phyloP scores from a whole-genome alignment of 2,329 filamentous ascomycete species.

The Cytospora paraplurivora region DNA sequence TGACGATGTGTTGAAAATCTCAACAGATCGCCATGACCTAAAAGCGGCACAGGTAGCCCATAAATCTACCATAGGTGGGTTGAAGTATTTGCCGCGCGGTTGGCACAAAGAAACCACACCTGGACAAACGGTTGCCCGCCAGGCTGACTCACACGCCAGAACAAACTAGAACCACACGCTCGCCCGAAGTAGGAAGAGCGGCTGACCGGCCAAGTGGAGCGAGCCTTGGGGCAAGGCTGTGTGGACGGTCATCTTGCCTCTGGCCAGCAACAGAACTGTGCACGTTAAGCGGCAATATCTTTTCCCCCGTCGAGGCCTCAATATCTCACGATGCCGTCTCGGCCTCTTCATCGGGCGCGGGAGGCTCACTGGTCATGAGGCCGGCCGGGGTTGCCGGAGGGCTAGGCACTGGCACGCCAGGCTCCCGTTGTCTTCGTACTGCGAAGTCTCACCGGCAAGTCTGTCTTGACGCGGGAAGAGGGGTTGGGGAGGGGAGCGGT shows the following conservation, averaged over 20 bases:
- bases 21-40: constrained; percentile 6
- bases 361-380: constrained; percentile 1
- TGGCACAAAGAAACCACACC: constrained; percentile 3
- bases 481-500: constrained; percentile 1
- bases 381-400: neutral
- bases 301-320: constrained; percentile 7
- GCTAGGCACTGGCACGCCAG: neutral
- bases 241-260: neutral
- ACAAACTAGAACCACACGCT: neutral
- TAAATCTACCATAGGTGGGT: neutral
- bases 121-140: constrained; percentile 2
- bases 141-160: constrained; percentile 19
- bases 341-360: neutral
- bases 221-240: constrained; percentile 9
- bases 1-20: constrained; percentile 8
- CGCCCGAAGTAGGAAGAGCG: constrained; percentile 1
- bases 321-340: constrained; percentile 6
- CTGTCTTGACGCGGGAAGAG: neutral
- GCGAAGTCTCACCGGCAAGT: neutral
- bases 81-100: constrained; percentile 18
- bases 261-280: neutral
- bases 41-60: constrained; percentile 17
- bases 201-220: neutral
- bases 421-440: neutral
- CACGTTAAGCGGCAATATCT: constrained; percentile 8